Evolutionary conservation across 1,139 yeast species (phyloP).

Genomic region (Kurtzmaniella quercitrusa): DNA sequence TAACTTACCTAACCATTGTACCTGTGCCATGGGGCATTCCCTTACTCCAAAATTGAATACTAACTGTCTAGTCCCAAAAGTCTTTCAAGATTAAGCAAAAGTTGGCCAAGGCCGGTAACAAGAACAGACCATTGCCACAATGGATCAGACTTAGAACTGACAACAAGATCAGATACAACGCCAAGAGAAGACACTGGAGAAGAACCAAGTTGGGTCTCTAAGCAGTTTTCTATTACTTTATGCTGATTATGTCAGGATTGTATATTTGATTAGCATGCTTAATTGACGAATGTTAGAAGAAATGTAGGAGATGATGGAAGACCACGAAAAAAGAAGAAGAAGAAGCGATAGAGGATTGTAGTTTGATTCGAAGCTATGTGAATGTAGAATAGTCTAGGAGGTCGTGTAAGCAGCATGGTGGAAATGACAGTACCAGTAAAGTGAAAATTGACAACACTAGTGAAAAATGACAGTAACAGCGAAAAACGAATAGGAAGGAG

Average conservation of each 20-base stretch:
- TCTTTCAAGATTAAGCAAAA: constrained; percentile 97
- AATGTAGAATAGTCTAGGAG: neutral
- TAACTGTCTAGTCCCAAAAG: constrained; percentile 72
- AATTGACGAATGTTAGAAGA: constrained; percentile 7
- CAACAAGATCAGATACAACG: constrained; percentile 98
- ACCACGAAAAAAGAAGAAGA: neutral
- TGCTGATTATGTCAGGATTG: constrained; percentile 2
- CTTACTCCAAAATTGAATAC: constrained; percentile 1
- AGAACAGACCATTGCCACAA: constrained; percentile 99
- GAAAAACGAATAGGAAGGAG: too few species aligned
- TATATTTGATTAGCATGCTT: constrained; percentile 8
- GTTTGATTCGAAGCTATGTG: too few species aligned
- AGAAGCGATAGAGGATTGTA: too few species aligned
- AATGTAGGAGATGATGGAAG: neutral
- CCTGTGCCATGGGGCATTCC: too few species aligned
- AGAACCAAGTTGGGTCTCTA: constrained; percentile 98
- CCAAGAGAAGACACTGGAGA: constrained; percentile 99
- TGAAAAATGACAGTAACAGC: too few species aligned
- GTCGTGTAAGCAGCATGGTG: too few species aligned
- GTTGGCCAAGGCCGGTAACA: constrained; percentile 98
- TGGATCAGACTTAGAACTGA: constrained; percentile 99
- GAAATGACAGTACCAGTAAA: too few species aligned
- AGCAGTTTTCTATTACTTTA: constrained; percentile 24
- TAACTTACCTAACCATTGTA: too few species aligned
- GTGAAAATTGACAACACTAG: too few species aligned